Percentiles rank a stretch among this genome's conserved stretches.
Conservation (phyloP, 1,284 basidiomycete species). For the Ceratorhiza oryzae-sativae region DNA sequence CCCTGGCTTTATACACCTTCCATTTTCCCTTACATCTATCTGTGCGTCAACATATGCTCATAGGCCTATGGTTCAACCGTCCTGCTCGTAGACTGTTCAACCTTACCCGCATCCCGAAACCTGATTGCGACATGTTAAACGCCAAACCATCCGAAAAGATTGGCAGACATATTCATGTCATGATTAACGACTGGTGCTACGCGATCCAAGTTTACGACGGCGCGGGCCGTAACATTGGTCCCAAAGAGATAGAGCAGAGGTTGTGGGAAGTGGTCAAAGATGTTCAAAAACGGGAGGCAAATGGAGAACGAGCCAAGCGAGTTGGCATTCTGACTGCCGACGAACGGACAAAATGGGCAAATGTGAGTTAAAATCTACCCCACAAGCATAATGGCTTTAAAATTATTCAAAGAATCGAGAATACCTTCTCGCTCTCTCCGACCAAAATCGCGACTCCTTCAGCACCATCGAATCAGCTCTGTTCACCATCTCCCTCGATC, state of each 20-base stretch:
- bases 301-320: constrained; percentile 63
- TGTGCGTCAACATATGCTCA: constrained; percentile 45
- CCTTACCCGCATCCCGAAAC: constrained; percentile 73
- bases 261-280: constrained; percentile 75
- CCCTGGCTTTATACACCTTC: constrained; percentile 2
- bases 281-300: constrained; percentile 61
- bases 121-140: constrained; percentile 68
- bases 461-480: constrained; percentile 75
- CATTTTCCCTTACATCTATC: neutral
- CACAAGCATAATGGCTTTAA: neutral
- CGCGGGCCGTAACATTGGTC: constrained; percentile 50
- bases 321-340: constrained; percentile 83
- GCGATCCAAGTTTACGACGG: constrained; percentile 72
- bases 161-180: constrained; percentile 70
- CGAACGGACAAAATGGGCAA: constrained; percentile 83
- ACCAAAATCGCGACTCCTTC: constrained; percentile 66
- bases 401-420: constrained; percentile 65
- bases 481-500: constrained; percentile 70
- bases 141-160: constrained; percentile 55
- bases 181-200: constrained; percentile 85
- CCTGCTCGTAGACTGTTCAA: constrained; percentile 75
- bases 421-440: constrained; percentile 72
- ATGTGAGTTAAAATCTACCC: constrained; percentile 56
- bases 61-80: constrained; percentile 71
- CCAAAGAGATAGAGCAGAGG: constrained; percentile 69